A percentile compares a stretch with the other conserved stretches of the same genome.
Evolutionary conservation across 192 early-diverging fungal genomes (phyloP).

Genomic region (Funneliformis geosporum): DNA sequence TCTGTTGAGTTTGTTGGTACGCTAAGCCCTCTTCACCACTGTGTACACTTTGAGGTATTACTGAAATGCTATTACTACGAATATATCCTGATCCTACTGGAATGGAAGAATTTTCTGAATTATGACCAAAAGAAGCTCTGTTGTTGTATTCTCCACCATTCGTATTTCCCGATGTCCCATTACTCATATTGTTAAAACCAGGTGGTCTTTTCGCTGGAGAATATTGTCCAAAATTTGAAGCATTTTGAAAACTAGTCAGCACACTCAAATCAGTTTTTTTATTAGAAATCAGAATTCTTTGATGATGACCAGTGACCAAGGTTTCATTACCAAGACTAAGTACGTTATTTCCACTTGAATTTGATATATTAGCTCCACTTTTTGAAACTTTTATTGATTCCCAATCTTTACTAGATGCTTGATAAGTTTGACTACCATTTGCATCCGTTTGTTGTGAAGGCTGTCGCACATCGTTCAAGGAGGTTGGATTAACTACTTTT

Average conservation of each 20-base stretch:
- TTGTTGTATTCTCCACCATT: not conserved
- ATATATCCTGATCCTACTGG: not conserved
- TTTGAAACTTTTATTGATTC: not conserved
- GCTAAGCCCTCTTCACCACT: not conserved
- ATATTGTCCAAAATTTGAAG: conserved; percentile 23
- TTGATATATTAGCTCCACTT: not conserved
- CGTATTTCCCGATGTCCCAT: conserved; percentile 1
- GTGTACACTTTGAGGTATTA: conserved; percentile 22
- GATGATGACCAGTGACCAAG: not conserved
- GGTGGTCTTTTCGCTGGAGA: conserved; percentile 16
- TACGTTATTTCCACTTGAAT: not conserved
- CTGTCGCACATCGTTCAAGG: conserved; percentile 6
- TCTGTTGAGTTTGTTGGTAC: not conserved
- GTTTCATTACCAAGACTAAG: conserved; percentile 8
- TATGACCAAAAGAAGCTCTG: not conserved
- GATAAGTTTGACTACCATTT: not conserved
- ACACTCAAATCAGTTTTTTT: no score
- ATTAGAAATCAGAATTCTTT: not conserved
- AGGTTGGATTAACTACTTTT: not conserved
- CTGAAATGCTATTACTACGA: conserved; percentile 30
- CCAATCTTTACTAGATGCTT: conserved; percentile 19
- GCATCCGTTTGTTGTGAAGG: not conserved
- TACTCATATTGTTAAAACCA: conserved; percentile 22
- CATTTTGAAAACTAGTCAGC: not conserved
- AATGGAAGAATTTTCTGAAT: not conserved